Conservation (phyloP, 257 asterid species). For the Solanum sejunctum region DNA sequence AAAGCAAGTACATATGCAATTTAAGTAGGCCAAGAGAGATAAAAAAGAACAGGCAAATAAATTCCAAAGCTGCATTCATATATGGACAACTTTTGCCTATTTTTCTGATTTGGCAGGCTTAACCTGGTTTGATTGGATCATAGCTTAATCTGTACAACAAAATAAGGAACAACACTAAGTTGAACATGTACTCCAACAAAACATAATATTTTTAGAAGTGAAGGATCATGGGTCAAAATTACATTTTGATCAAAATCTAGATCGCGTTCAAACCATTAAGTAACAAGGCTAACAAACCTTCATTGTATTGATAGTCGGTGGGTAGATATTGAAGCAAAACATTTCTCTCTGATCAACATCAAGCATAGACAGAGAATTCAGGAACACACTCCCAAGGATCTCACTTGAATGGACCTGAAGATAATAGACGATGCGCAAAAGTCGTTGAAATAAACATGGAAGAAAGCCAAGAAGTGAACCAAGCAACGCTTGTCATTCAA, state of each 20-base stretch:
- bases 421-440: background rate
- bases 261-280: background rate
- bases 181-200: background rate
- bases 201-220: background rate
- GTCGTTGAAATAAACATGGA: conserved; percentile 2
- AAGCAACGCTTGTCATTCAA: background rate
- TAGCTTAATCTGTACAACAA: background rate
- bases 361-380: conserved; percentile 57
- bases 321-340: conserved; percentile 66
- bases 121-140: background rate
- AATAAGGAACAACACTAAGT: background rate
- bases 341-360: conserved; percentile 76
- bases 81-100: background rate
- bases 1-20: background rate
- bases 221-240: background rate
- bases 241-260: background rate
- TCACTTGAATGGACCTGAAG: conserved; percentile 57
- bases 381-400: conserved; percentile 42
- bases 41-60: background rate
- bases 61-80: background rate
- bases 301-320: conserved; percentile 27
- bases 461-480: background rate
- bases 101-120: background rate
- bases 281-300: conserved; percentile 31
- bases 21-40: background rate